phyloP scores from a whole-genome alignment of 176 grass and related monocot genomes.

The Triticum dicoccoides region DNA sequence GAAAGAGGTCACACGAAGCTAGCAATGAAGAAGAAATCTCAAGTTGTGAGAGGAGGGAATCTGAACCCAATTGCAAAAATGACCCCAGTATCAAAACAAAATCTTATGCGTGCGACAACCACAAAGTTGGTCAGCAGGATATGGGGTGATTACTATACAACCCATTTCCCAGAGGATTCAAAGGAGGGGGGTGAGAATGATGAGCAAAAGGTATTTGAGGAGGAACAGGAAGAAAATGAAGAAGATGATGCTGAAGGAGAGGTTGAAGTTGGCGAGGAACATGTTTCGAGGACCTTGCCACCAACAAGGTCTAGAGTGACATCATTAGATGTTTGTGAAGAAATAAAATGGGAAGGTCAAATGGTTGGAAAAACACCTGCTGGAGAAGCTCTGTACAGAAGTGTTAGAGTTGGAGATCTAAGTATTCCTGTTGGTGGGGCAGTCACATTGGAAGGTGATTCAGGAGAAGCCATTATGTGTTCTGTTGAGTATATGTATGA shows the following conservation, averaged over 20 bases:
- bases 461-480: too few species aligned
- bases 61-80: slow-evolving; percentile 66
- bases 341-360: slow-evolving; percentile 43
- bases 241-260: slow-evolving; percentile 59
- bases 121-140: slow-evolving; percentile 64
- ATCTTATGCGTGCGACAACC: slow-evolving; percentile 77
- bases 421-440: too few species aligned
- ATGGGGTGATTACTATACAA: slow-evolving; percentile 65
- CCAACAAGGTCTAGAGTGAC: slow-evolving; percentile 15
- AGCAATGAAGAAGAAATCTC: slow-evolving; percentile 55
- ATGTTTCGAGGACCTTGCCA: slow-evolving; percentile 9
- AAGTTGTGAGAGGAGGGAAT: slow-evolving; percentile 45
- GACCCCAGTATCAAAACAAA: slow-evolving; percentile 36
- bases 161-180: slow-evolving; percentile 52
- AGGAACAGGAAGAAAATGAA: slow-evolving; percentile 57
- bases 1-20: slow-evolving; percentile 62
- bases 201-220: slow-evolving; percentile 47
- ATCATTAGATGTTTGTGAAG: not conserved
- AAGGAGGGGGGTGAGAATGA: slow-evolving; percentile 36
- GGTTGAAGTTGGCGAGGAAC: slow-evolving; percentile 20
- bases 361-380: not conserved
- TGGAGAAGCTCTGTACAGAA: too few species aligned
- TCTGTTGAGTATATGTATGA: too few species aligned
- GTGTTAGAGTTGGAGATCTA: too few species aligned
- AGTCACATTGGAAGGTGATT: too few species aligned